Evolutionary conservation across 805 yeast species (phyloP), one percentile per base, ranked within the genome.

Genomic region (Metschnikowia similis): DNA sequence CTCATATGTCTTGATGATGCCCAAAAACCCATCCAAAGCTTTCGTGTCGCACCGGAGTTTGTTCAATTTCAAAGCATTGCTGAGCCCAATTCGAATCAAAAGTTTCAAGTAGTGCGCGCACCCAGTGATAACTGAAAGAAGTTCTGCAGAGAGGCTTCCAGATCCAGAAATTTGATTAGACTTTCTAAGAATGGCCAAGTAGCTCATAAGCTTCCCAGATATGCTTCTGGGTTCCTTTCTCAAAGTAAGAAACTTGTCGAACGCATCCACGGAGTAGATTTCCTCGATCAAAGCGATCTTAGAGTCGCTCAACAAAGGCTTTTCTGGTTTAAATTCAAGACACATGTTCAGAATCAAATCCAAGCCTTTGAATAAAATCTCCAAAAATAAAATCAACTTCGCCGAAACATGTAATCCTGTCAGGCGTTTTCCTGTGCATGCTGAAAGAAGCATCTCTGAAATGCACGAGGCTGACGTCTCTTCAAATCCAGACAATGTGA

Each of bases 21-120:
- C 67, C 46, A 92, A 67, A 58, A 87, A 89, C 41, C 71, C 71
- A 47, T 87, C 84, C 32, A 87, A 70, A 1, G 89, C 87, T 36
- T 67, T 72, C 0, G 85, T 78, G 8, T 86, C 77, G 31, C 80
- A 81, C 7, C 79, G 71, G 3, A 75, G 59, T 56, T 79, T 80
- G 64, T 87, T 87, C 48, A 78, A 72, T 49, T 79, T 83, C n/a
- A 94, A 71, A 0, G 97, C 88, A 56, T 83, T 82, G 51, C 82
- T 79, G 38, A 94, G 76, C 0, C 97, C 94, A 60, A 82, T 82
- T 54, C 97, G 75, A 4, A 92, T 86, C 21, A 94, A 71, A 6
- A 92, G 74, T 65, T 94, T 94, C 59, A 94, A 74, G 66, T 90
- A 92, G 64, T 94, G 98, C 0, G 99, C 97, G 58, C 92, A 72